Base-by-base conservation (phyloP, 2,329 filamentous ascomycete species). In the Ophioceras dolichostomum region DNA sequence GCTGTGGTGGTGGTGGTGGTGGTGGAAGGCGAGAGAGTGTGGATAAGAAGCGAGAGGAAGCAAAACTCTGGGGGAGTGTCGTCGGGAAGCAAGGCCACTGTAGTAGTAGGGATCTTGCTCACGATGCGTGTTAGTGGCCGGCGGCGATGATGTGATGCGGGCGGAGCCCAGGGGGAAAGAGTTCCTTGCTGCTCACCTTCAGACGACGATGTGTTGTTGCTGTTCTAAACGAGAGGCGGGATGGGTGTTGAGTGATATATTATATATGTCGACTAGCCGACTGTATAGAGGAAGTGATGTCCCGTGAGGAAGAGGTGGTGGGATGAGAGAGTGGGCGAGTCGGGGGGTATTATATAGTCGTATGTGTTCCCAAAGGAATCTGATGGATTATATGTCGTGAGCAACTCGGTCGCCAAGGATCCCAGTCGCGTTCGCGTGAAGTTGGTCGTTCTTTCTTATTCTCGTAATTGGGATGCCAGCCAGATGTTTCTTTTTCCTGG, bases 41-140 rank as follows among this genome's bases (percentile, higher is more conserved):
- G 8, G 22, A 12, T 7, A 26, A 12, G 39, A 41, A 10, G 41
- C 40, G 37, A 32, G 34, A 41, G 43, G 32, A 39, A 41, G 22
- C 22, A 8, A 7, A 12, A 12, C 12, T 26, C 8, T 26, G 22
- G 22, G 12, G 22, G 12, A 12, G 8, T 26, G 22, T 26, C 12
- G 7, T 26, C 12, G 22, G 22, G 12, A 12, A 26, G 22, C 22
- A 26, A 26, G 12, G 22, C 22, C 22, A 26, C 22, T 7, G 7
- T 26, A 12, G 22, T 26, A 8, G 7, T 7, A 26, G 22, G 8
- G 7, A 26, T 26, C 8, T 26, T 26, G 22, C 22, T 7, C 12
- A 12, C 22, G 22, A 26, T 26, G 22, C 8, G 7, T 26, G 22
- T 26, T 12, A 26, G 22, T 26, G 22, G 22, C 22, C 12, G 22